Base-by-base conservation (phyloP, 1,284 basidiomycete genomes). In the Laetiporus sulphureus region DNA sequence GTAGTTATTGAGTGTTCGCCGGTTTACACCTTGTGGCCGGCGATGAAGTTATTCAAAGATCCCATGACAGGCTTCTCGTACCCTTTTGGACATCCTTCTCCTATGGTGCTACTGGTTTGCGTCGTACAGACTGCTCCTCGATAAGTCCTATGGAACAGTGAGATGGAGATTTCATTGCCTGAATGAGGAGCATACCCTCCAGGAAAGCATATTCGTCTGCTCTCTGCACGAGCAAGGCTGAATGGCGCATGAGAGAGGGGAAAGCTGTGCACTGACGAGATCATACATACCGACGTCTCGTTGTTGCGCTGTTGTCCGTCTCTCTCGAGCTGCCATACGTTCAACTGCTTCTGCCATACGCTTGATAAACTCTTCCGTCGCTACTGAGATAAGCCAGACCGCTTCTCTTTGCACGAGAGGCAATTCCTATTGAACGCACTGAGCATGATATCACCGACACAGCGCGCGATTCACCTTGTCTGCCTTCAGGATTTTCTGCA, bases 401-500 rank as follows among this genome's bases (percentile, higher is more conserved):
- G 84, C 86, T 40, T 90, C 85, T 55, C 71, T 78, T 7, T 83
- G 77, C 3, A 88, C 68, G 34, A 78, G 77, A 0, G 82, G 77
- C 40, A 90, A 71, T 30, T 89, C 86, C 84, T 88, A 30, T 24
- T 18, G n/a, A 34, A 32, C 22, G 27, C 31, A 24, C 22, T 30
- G 29, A 23, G n/a, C 31, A 34, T 13, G 2, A 18, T 20, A 3
- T 24, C 7, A 18, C 5, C n/a, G n/a, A n/a, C n/a, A 2, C 22
- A 5, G 13, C 4, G 2, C 12, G n/a, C 2, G 18, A 31, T n/a
- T 15, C 44, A 76, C 84, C 69, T 79, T 83, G 60, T 90, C 86
- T 12, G 80, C 86, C 54, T 85, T 90, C 49, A 89, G 71, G 27
- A 90, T 85, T 61, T 72, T 82, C 55, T 86, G 84, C 23, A 90